Base-by-base conservation (phyloP, 495 filamentous ascomycete genomes). In the Bombardia bombarda region DNA sequence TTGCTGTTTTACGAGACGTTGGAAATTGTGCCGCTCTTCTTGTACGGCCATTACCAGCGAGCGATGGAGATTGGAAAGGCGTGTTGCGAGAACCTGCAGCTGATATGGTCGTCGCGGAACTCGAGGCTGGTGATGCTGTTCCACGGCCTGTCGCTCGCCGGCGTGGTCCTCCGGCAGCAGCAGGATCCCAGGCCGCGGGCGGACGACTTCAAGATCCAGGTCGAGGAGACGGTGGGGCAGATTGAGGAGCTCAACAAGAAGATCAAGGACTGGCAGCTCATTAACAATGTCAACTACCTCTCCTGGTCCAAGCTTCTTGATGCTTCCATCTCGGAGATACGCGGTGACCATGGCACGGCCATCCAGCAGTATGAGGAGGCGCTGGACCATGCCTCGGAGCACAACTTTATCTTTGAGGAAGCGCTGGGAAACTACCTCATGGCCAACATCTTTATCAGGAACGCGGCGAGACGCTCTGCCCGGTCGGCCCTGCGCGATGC, bases 381-480 rank as follows among this genome's bases (percentile, higher is more conserved):
- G 16, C 70, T 88, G 31, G 86, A 94, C 52, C 86, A 93, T 60
- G 82, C 82, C 32, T 75, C 88, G 45, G 70, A 89, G 32, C 75
- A 93, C 58, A 78, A 76, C 40, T 87, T 87, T 58, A 61, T 77
- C 9, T 72, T 93, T 32, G 89, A 94, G 49, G 84, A 94, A 55
- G 89, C 84, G 0, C 73, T 90, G 17, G 75, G 81, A 6, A 81
- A 84, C 52, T 88, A 93, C 62, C 58, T 93, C 28, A 74, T 79
- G 69, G 84, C 78, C 1, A 85, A 83, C 22, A 88, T 83, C 47
- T 78, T 88, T 43, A 68, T 87, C 33, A 71, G 88, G 30, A 74
- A 77, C 46, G 78, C 77, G 6, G 81, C 84, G 4, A 80, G 81
- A 37, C 62, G 89, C 45, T 82, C 86, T 28, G 89, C 86, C 26